Base-by-base conservation (phyloP, 1,139 yeast species). In the Nakaseomyces sp. region DNA sequence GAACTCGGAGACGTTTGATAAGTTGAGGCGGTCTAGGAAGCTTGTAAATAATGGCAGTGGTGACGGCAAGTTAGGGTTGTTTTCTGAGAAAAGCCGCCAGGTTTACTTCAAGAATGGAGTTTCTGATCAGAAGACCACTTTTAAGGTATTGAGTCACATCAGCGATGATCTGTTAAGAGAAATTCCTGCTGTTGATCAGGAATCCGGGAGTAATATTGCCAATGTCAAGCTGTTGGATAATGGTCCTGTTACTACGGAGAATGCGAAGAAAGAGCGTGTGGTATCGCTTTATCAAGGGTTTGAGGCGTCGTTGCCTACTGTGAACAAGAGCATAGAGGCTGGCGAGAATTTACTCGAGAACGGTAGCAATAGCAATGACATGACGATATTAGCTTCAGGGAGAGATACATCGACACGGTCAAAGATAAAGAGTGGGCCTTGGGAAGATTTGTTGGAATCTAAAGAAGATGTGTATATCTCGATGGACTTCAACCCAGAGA, bases 281-380 rank as follows among this genome's bases (percentile, higher is more conserved):
- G 52, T 47, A 15, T 75, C 85, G 1, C 62, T 81, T 16, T 79
- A 74, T 52, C 86, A 81, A 57, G 88, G 87, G 0, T 81, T 80
- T 55, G 72, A 69, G 50, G 86, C 85, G 1, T 68, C 75, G 0
- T 54, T 74, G 37, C 78, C 77, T 4, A 25, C 31, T 24, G 12
- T 37, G n/a, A 22, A 37, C 6, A 29, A 30, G 54, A 50, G 44
- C 40, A 48, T 25, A 56, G 53, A 18, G 52, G 50, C 25, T 44
- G 47, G 32, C 20, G 54, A 31, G 45, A 45, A 13, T 17, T 8
- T 33, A 35, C 30, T 29, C 18, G 47, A 13, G 51, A 53, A 25
- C 43, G 47, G 29, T 25, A n/a, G 12, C 3, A 2, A 5, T 26
- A 26, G n/a, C 12, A 26, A 10, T 26, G 5, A 26, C 3, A 26